Evolutionary conservation across 805 yeast species (phyloP), one percentile per base, ranked within the genome.

Genomic region (Tetrapisispora iriomotensis): DNA sequence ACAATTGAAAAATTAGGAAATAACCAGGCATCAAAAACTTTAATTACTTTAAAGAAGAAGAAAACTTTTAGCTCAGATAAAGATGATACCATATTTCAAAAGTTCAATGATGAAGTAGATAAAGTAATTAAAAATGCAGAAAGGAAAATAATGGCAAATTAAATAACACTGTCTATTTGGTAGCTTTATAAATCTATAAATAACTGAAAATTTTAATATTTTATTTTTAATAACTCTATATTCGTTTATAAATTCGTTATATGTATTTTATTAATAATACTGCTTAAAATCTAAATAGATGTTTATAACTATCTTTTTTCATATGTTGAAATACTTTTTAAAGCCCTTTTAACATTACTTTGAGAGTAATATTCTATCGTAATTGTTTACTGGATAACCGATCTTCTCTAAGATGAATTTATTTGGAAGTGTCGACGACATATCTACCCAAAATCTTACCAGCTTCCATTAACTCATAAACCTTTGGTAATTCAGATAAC

Each of bases 341-440:
- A n/a, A n/a, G n/a, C n/a, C n/a, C n/a, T n/a, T n/a, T n/a, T n/a
- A n/a, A n/a, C n/a, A n/a, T n/a, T n/a, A n/a, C n/a, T n/a, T n/a
- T n/a, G n/a, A n/a, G n/a, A n/a, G n/a, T n/a, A n/a, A n/a, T n/a
- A n/a, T n/a, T n/a, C n/a, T n/a, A n/a, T n/a, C n/a, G n/a, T n/a
- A n/a, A n/a, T n/a, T n/a, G n/a, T n/a, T n/a, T n/a, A n/a, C n/a
- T n/a, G n/a, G n/a, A n/a, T n/a, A n/a, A n/a, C n/a, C n/a, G n/a
- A 26, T 4, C 10, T 30, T 6, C 19, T 20, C 4, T 6, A 12
- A 6, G 18, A 21, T 18, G 13, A 14, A 10, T 33, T 36, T 67
- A 80, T 62, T 76, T 75, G 45, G 71, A 60, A 36, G 83, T 78
- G 68, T 86, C 95, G 49, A 86, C 79, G 42, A 86, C 96, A 61